These are phyloP conservation scores for Diaporthe destruens DNA, from an alignment of 2,329 filamentous ascomycete species.

Conservation along the genomic window DNA sequence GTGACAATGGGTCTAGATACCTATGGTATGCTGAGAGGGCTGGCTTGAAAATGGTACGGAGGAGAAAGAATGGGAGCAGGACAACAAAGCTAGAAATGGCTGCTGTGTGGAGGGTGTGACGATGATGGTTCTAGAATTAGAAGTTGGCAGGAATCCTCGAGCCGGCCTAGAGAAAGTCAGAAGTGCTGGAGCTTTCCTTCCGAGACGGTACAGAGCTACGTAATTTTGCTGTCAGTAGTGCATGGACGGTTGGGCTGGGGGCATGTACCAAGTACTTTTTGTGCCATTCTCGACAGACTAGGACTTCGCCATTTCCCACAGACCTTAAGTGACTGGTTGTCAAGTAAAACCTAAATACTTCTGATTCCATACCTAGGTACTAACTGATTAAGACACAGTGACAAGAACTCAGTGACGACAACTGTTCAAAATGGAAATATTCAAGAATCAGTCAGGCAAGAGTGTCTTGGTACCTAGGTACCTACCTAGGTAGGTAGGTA, in stretches of 20 bases:
- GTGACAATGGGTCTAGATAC: background rate
- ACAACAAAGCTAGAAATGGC: background rate
- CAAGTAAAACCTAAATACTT: background rate
- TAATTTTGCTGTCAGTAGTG: slow-evolving; percentile 26
- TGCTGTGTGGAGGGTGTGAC: background rate
- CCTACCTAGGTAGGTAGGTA: too few species aligned
- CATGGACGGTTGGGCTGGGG: background rate
- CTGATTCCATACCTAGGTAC: too few species aligned
- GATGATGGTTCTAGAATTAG: slow-evolving; percentile 31
- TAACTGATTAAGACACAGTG: too few species aligned
- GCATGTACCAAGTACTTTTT: background rate
- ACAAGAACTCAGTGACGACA: too few species aligned
- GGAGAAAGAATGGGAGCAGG: background rate
- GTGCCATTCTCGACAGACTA: background rate
- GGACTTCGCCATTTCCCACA: background rate
- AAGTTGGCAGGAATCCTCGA: slow-evolving; percentile 18
- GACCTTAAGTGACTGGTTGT: background rate
- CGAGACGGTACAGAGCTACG: slow-evolving; percentile 14
- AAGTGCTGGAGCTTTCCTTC: slow-evolving; percentile 30
- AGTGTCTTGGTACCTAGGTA: too few species aligned
- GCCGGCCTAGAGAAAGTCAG: background rate
- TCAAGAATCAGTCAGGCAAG: background rate
- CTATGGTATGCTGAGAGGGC: background rate
- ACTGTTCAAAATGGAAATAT: background rate
- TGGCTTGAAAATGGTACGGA: background rate